phyloP scores from a whole-genome alignment of 805 yeast genomes.

The Pichia rugopelliculosa region DNA sequence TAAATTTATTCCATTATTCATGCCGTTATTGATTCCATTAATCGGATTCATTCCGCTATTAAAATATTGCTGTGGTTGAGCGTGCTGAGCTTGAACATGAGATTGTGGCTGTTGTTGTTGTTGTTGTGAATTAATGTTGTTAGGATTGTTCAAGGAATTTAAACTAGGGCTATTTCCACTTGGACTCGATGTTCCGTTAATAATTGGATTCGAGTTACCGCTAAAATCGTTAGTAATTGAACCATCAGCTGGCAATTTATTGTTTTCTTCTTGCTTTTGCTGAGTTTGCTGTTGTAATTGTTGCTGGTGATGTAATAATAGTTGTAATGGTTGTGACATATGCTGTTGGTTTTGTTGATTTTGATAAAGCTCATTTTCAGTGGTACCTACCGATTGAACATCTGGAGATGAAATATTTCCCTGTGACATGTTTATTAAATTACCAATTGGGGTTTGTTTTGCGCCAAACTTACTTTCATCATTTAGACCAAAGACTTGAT shows the following conservation, averaged over 20 bases:
- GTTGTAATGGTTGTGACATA: conserved; percentile 4
- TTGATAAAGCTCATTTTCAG: conserved; percentile 6
- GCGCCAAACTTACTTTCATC: conserved; percentile 14
- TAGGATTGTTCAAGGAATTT: neutral
- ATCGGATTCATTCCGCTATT: neutral
- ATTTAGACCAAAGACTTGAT: conserved; percentile 27
- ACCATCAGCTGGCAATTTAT: neutral
- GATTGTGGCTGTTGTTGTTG: conserved; percentile 4
- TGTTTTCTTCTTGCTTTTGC: neutral
- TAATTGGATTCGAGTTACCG: neutral
- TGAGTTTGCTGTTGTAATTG: conserved; percentile 1
- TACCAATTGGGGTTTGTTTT: conserved; percentile 5
- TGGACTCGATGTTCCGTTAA: neutral
- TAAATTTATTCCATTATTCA: neutral
- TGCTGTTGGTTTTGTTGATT: conserved; percentile 10
- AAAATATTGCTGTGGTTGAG: neutral
- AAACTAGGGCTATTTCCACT: neutral
- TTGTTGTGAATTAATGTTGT: neutral
- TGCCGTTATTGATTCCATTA: neutral
- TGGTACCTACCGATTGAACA: conserved; percentile 1
- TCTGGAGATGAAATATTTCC: neutral
- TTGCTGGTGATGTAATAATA: conserved; percentile 6
- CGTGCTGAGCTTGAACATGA: neutral
- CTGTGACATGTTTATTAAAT: neutral
- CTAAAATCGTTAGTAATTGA: neutral